phyloP scores from a whole-genome alignment of 768 basidiomycete genomes.

The Amanita subjunquillea region DNA sequence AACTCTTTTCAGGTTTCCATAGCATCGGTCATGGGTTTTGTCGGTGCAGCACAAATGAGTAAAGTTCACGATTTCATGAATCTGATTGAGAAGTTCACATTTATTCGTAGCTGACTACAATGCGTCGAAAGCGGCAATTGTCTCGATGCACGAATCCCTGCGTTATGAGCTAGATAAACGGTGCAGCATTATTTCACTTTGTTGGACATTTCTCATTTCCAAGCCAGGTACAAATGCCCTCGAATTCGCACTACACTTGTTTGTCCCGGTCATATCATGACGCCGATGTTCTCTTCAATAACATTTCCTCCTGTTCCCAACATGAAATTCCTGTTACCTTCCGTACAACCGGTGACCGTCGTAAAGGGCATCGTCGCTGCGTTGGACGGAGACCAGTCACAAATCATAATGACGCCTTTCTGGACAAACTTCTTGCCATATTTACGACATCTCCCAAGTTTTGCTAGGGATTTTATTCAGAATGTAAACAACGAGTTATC shows the following conservation, averaged over 20 bases:
- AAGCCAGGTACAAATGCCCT: conserved; percentile 55
- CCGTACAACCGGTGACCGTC: conserved; percentile 59
- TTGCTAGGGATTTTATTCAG: conserved; percentile 62
- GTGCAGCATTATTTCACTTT: conserved; percentile 21
- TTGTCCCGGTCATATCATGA: conserved; percentile 70
- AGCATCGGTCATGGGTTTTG: conserved; percentile 63
- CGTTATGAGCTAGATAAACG: conserved; percentile 80
- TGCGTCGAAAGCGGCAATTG: conserved; percentile 87
- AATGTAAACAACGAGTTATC: conserved; percentile 36
- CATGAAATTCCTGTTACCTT: conserved; percentile 70
- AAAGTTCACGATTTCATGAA: conserved; percentile 1
- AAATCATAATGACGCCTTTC: conserved; percentile 63
- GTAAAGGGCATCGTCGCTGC: conserved; percentile 78
- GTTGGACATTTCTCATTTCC: conserved; percentile 5
- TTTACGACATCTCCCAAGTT: conserved; percentile 56
- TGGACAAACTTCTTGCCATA: conserved; percentile 52
- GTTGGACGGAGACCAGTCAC: conserved; percentile 71
- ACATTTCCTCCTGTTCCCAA: conserved; percentile 36
- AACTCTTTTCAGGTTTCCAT: conserved; percentile 50
- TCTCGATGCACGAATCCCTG: conserved; percentile 74
- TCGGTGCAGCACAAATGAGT: conserved; percentile 73
- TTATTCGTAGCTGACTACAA: conserved; percentile 64
- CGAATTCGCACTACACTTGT: conserved; percentile 83
- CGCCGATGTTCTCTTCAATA: conserved; percentile 64
- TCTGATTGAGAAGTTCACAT: background rate